A percentile compares a stretch with the other conserved stretches of the same genome.
Conservation (phyloP, 805 yeast genomes). For the Naumovozyma dairenensis region DNA sequence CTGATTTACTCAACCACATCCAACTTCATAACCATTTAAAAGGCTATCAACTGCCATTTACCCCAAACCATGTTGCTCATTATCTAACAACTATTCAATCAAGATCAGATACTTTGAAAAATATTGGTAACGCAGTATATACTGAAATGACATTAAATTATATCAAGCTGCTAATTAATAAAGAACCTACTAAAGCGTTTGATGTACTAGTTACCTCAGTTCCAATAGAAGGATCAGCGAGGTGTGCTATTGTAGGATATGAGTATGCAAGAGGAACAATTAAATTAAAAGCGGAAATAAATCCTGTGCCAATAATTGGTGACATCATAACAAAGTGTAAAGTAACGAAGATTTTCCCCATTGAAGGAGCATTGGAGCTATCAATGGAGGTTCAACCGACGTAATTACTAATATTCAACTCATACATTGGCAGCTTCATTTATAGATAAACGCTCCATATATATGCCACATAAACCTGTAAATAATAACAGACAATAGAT, state of each 20-base stretch:
- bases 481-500: too few relatives aligned
- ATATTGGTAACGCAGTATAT: slow-evolving; percentile 22
- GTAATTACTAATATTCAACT: too few relatives aligned
- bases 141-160: slow-evolving; percentile 32
- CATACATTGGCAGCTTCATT: too few relatives aligned
- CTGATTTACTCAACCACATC: slow-evolving; percentile 75
- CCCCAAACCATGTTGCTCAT: slow-evolving; percentile 28
- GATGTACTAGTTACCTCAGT: slow-evolving; percentile 35
- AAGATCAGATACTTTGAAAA: slow-evolving; percentile 33
- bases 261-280: slow-evolving; percentile 26
- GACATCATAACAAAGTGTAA: slow-evolving; percentile 33
- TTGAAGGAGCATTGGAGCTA: slow-evolving; percentile 33
- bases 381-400: too few relatives aligned
- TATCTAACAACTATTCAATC: slow-evolving; percentile 37
- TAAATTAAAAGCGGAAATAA: slow-evolving; percentile 18
- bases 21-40: slow-evolving; percentile 45
- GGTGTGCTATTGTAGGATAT: slow-evolving; percentile 24
- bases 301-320: slow-evolving; percentile 34
- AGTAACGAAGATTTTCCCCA: slow-evolving; percentile 34
- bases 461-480: too few relatives aligned
- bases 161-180: slow-evolving; percentile 13
- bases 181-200: slow-evolving; percentile 7
- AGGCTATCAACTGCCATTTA: slow-evolving; percentile 23
- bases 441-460: too few relatives aligned
- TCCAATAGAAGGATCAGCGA: slow-evolving; percentile 31